phyloP scores from a whole-genome alignment of 768 basidiomycete species.

The Leucosporidium creatinivorum region DNA sequence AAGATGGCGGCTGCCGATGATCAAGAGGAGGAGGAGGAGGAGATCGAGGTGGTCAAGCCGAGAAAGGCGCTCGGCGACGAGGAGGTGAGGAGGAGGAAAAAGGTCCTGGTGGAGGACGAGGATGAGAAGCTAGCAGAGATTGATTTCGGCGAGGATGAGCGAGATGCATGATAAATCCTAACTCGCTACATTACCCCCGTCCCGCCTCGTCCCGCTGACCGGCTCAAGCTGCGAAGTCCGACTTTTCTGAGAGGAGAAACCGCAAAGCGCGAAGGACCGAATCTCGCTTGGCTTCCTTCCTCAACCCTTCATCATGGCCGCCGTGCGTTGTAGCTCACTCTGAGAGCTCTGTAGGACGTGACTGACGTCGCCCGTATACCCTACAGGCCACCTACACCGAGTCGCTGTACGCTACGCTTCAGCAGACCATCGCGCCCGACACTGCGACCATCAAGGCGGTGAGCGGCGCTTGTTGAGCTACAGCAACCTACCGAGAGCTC shows the following conservation, averaged over 20 bases:
- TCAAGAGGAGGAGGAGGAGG: background rate
- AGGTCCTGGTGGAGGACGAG: background rate
- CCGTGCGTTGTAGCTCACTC: no score
- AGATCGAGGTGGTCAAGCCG: background rate
- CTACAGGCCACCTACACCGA: constrained; percentile 56
- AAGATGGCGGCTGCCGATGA: background rate
- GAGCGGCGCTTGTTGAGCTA: constrained; percentile 43
- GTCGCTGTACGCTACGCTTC: constrained; percentile 72
- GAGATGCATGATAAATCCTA: background rate
- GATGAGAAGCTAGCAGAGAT: background rate
- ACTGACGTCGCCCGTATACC: no score
- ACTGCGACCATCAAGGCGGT: constrained; percentile 83
- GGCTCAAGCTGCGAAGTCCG: no score
- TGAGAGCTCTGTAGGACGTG: no score
- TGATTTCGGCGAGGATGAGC: background rate
- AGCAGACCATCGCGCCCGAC: constrained; percentile 79
- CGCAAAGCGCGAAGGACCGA: no score
- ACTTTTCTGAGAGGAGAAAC: no score
- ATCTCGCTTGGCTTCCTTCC: no score
- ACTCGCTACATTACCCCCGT: no score
- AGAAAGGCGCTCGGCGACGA: background rate
- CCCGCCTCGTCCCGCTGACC: no score
- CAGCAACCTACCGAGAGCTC: background rate
- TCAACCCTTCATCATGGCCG: no score
- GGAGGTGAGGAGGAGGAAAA: background rate